Evolutionary conservation across 2,329 filamentous ascomycete species (phyloP).

Genomic region (Dothideomycetes sp.): DNA sequence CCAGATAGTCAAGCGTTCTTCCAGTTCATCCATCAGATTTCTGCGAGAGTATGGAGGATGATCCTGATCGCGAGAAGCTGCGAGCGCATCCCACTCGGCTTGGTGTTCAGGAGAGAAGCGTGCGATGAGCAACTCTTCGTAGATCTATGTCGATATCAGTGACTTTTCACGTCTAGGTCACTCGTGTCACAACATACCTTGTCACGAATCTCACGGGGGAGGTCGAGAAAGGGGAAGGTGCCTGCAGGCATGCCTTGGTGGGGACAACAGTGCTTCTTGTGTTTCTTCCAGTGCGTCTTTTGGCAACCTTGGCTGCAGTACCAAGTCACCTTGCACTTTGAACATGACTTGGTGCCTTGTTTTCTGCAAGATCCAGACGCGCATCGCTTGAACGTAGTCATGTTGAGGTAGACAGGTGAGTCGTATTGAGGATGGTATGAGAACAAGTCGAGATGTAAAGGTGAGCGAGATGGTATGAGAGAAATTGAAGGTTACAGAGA

Average conservation of each 20-base stretch:
- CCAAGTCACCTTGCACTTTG: conserved; percentile 4
- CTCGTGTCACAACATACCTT: too few relatives aligned
- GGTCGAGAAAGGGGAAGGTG: conserved; percentile 2
- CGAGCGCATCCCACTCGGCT: background rate
- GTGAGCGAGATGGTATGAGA: too few relatives aligned
- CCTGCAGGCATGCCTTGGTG: background rate
- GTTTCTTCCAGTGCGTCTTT: conserved; percentile 5
- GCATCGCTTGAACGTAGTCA: background rate
- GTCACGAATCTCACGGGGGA: background rate
- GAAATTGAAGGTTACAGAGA: too few relatives aligned
- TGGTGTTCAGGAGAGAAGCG: conserved; percentile 2
- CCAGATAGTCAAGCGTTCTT: background rate
- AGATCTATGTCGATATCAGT: background rate
- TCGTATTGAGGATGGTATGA: too few relatives aligned
- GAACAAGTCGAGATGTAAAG: too few relatives aligned
- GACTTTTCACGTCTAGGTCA: background rate
- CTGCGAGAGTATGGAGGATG: background rate
- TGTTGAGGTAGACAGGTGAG: too few relatives aligned
- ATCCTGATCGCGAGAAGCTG: background rate
- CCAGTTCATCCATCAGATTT: background rate
- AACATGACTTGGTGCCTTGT: background rate
- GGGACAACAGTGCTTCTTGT: conserved; percentile 5
- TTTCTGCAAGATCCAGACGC: conserved; percentile 1
- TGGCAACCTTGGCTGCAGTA: conserved; percentile 5
- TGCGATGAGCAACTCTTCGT: conserved; percentile 1